Conservation (phyloP, 495 filamentous ascomycete species). For the Pyrenopolyporus hunteri region DNA sequence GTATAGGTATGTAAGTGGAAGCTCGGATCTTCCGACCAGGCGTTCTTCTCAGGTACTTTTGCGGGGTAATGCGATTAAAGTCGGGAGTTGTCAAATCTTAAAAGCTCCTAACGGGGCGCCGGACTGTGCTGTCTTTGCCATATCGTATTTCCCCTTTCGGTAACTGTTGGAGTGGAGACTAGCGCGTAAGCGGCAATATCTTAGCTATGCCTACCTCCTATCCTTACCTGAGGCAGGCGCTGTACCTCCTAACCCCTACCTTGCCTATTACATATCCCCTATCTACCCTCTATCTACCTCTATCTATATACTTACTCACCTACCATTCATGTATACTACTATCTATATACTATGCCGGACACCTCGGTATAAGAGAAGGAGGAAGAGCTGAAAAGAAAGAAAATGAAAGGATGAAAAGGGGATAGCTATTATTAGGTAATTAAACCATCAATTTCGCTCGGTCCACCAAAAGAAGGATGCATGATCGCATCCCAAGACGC, state of each 20-base stretch:
- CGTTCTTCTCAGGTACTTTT: too few relatives aligned
- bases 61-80: slow-evolving; percentile 38
- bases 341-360: not conserved
- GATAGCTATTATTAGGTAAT: not conserved
- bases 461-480: too few relatives aligned
- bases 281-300: too few relatives aligned
- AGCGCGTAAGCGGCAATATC: not conserved
- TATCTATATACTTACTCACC: not conserved
- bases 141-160: slow-evolving; percentile 31
- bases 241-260: too few relatives aligned
- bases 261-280: too few relatives aligned
- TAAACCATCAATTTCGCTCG: too few relatives aligned
- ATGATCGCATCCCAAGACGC: too few relatives aligned
- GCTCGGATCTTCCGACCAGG: slow-evolving; percentile 25
- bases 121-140: slow-evolving; percentile 15
- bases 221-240: too few relatives aligned
- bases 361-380: not conserved
- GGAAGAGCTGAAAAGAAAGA: not conserved
- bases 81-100: slow-evolving; percentile 32
- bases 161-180: slow-evolving; percentile 32
- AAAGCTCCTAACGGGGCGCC: slow-evolving; percentile 36
- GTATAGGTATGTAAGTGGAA: not conserved
- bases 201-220: not conserved
- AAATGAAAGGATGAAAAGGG: not conserved
- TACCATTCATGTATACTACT: not conserved